Conservation (phyloP, 2,329 filamentous ascomycete genomes). For the Hymenoscyphus fraxineus region DNA sequence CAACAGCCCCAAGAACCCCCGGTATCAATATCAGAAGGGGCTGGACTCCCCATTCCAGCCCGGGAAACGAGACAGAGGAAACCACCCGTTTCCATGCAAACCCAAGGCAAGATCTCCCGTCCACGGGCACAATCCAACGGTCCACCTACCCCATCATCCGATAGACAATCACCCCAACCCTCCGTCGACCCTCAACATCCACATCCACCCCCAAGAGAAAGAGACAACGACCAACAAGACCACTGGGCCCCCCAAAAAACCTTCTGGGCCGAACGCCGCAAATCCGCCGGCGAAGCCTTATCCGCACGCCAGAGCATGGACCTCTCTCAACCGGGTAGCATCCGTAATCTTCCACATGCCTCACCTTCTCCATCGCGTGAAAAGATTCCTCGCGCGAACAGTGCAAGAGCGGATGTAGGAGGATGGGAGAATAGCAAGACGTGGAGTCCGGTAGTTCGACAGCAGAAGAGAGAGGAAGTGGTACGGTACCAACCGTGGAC, state of each 20-base stretch:
- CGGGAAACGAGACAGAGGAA: slow-evolving; percentile 6
- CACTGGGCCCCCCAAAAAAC: slow-evolving; percentile 17
- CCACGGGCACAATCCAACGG: neutral
- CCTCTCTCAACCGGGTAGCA: slow-evolving; percentile 6
- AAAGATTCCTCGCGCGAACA: neutral
- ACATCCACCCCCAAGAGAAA: no score
- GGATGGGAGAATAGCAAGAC: neutral
- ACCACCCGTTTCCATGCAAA: slow-evolving; percentile 23
- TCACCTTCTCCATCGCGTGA: neutral
- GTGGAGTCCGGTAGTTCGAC: neutral
- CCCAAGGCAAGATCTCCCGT: slow-evolving; percentile 6
- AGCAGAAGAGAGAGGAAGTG: neutral
- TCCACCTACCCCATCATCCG: neutral
- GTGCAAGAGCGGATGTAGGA: neutral
- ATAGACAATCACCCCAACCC: neutral
- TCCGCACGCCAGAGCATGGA: slow-evolving; percentile 17
- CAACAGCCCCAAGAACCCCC: neutral
- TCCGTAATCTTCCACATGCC: neutral
- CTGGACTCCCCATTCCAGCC: neutral
- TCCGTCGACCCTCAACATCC: neutral
- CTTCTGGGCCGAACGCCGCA: slow-evolving; percentile 17
- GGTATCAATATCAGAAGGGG: neutral
- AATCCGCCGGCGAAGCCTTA: slow-evolving; percentile 18
- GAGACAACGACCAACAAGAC: neutral
- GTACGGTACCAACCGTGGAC: slow-evolving; percentile 6